phyloP scores from a whole-genome alignment of 2,329 filamentous ascomycete genomes.

The Pseudogymnoascus sp. region DNA sequence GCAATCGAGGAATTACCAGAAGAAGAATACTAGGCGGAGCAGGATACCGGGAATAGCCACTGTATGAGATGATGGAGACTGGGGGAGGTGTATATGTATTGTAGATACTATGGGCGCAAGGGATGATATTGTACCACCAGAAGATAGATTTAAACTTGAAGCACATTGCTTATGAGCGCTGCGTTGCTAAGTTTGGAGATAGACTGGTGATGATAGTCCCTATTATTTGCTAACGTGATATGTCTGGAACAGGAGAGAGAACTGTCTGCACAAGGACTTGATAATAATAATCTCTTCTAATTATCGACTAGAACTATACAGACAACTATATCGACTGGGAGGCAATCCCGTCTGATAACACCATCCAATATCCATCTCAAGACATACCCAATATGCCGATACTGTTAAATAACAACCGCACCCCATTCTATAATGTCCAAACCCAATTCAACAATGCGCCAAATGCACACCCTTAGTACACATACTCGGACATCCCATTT shows the following conservation, averaged over 20 bases:
- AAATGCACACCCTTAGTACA: neutral
- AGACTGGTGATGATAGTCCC: neutral
- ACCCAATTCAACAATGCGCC: conserved; percentile 7
- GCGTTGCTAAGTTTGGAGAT: neutral
- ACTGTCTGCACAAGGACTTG: neutral
- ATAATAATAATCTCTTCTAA: neutral
- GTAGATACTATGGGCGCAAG: conserved; percentile 3
- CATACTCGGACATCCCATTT: conserved; percentile 7
- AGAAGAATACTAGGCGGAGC: neutral
- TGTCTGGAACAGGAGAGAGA: neutral
- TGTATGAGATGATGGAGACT: neutral
- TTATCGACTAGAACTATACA: neutral
- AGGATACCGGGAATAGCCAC: neutral
- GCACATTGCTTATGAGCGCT: neutral
- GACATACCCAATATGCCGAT: neutral
- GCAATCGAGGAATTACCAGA: conserved; percentile 1
- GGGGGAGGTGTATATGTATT: neutral
- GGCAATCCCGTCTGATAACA: neutral
- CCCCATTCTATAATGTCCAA: conserved; percentile 3
- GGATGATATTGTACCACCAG: conserved; percentile 7
- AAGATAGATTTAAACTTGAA: conserved; percentile 1
- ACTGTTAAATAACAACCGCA: neutral
- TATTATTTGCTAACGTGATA: neutral
- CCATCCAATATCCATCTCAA: neutral
- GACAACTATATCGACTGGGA: neutral